Evolutionary conservation across 208 protist species (phyloP).

Genomic region (Leishmania aethiopica): DNA sequence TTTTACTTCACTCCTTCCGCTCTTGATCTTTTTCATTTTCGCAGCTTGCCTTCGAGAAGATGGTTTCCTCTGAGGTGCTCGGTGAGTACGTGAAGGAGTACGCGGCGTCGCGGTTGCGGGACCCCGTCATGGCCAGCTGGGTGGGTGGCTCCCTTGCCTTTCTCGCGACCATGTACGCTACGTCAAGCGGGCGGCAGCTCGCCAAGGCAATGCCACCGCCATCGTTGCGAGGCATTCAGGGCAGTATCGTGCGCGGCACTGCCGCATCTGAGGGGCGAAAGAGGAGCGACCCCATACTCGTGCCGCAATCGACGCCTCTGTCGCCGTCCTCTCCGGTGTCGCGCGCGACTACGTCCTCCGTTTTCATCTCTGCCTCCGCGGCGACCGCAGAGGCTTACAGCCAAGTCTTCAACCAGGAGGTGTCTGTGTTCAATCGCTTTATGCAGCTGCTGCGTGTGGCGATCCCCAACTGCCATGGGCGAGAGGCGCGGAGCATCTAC

Average conservation of each 20-base stretch:
- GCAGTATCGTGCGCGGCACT: slow-evolving; percentile 6
- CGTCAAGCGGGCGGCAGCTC: slow-evolving; percentile 30
- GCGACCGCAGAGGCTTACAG: background rate
- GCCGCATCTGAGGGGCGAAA: background rate
- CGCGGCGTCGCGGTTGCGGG: slow-evolving; percentile 24
- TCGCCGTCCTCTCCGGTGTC: slow-evolving; percentile 10
- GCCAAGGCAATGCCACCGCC: slow-evolving; percentile 25
- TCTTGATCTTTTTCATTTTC: background rate
- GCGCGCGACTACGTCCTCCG: slow-evolving; percentile 1
- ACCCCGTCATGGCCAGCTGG: slow-evolving; percentile 38
- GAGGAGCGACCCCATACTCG: background rate
- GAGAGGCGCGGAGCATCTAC: slow-evolving; percentile 41
- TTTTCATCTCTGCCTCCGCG: background rate
- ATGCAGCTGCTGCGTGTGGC: slow-evolving; percentile 55
- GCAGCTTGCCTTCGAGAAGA: background rate
- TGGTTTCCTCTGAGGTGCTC: slow-evolving; percentile 24
- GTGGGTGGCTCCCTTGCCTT: slow-evolving; percentile 36
- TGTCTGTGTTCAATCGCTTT: slow-evolving; percentile 18
- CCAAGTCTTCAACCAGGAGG: background rate
- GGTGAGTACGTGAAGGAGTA: slow-evolving; percentile 39
- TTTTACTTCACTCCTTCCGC: background rate
- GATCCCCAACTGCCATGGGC: slow-evolving; percentile 37
- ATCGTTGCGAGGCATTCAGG: slow-evolving; percentile 10
- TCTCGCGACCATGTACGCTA: slow-evolving; percentile 27
- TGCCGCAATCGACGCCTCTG: background rate